Percentiles rank a stretch among this genome's conserved stretches.
Evolutionary conservation across 2,329 filamentous ascomycete species (phyloP).

Genomic region (Fusarium illudens): DNA sequence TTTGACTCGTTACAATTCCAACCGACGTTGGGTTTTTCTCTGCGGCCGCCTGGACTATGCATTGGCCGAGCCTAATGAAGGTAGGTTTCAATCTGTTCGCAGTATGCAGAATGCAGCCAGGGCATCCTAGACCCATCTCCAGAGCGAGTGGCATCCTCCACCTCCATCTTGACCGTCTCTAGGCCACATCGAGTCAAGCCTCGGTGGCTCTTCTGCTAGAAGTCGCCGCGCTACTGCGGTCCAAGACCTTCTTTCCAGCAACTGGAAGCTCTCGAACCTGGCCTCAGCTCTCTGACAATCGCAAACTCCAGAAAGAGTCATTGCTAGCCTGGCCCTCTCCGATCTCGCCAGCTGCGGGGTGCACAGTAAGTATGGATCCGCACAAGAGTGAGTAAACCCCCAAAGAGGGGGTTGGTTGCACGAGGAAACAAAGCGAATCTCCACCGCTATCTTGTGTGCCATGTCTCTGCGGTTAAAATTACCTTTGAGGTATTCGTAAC

Average conservation of each 20-base stretch:
- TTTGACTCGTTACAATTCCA: conserved; percentile 10
- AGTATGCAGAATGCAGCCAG: conserved; percentile 28
- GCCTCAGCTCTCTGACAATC: conserved; percentile 5
- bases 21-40: neutral
- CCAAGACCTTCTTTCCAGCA: conserved; percentile 38
- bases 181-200: conserved; percentile 37
- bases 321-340: conserved; percentile 30
- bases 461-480: conserved; percentile 33
- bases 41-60: neutral
- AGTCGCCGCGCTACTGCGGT: conserved; percentile 36
- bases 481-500: conserved; percentile 40
- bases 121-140: conserved; percentile 21
- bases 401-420: conserved; percentile 17
- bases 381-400: conserved; percentile 23
- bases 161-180: conserved; percentile 15
- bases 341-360: conserved; percentile 41
- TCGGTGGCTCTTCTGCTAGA: conserved; percentile 18
- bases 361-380: too few species aligned
- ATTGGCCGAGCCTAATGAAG: conserved; percentile 3
- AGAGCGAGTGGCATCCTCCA: conserved; percentile 4
- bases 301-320: conserved; percentile 36
- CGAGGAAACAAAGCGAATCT: conserved; percentile 18
- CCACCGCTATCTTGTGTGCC: conserved; percentile 34
- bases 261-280: conserved; percentile 36
- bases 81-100: conserved; percentile 33